Conservation (phyloP, 1,284 basidiomycete species). For the Mycosarcoma mackinlayi region DNA sequence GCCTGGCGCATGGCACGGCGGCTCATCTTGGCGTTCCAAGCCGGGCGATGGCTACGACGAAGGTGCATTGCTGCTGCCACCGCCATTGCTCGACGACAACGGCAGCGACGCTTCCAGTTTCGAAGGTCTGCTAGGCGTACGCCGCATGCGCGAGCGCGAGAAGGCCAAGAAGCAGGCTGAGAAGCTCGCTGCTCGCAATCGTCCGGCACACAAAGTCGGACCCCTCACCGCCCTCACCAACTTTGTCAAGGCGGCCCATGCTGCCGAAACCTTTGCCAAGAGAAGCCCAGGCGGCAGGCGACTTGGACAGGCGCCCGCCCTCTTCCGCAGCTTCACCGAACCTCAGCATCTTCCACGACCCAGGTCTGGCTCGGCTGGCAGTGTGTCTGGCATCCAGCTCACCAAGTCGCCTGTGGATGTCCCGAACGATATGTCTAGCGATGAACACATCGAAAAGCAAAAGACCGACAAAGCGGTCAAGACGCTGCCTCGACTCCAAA, state of each 20-base stretch:
- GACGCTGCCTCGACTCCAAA: neutral
- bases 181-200: slow-evolving; percentile 55
- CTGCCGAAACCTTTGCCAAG: slow-evolving; percentile 51
- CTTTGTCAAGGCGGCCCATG: slow-evolving; percentile 65
- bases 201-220: slow-evolving; percentile 63
- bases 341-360: slow-evolving; percentile 5
- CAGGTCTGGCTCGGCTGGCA: slow-evolving; percentile 10
- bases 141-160: slow-evolving; percentile 60
- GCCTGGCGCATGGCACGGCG: slow-evolving; percentile 64
- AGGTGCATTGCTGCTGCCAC: slow-evolving; percentile 61
- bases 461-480: neutral
- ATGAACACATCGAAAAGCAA: neutral
- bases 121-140: slow-evolving; percentile 59
- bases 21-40: slow-evolving; percentile 44
- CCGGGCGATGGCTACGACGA: slow-evolving; percentile 53
- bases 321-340: slow-evolving; percentile 36
- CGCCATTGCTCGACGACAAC: slow-evolving; percentile 62
- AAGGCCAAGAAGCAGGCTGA: slow-evolving; percentile 54
- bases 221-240: slow-evolving; percentile 61
- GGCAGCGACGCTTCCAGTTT: slow-evolving; percentile 51
- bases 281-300: slow-evolving; percentile 11
- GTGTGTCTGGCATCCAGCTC: neutral
- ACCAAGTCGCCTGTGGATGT: slow-evolving; percentile 1
- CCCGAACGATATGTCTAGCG: neutral
- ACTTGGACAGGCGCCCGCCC: slow-evolving; percentile 14